A percentile compares a stretch with the other conserved stretches of the same genome.
phyloP scores from a whole-genome alignment of 202 grass and related monocot species.

The Elaeis oleifera region DNA sequence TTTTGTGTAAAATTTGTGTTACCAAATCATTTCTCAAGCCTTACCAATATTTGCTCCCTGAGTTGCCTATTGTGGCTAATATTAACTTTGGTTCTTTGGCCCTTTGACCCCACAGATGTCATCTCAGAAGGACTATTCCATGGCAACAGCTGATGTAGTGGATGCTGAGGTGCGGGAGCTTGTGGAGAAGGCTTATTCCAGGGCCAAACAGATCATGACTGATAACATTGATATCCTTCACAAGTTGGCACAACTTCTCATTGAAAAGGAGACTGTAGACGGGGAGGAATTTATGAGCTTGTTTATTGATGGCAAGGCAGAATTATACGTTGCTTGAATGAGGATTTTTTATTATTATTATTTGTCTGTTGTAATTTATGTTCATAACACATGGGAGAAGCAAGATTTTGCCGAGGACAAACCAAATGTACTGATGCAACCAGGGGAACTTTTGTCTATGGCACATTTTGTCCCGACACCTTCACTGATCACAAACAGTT shows the following conservation, averaged over 20 bases:
- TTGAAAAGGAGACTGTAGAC: constrained; percentile 94
- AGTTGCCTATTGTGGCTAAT: background rate
- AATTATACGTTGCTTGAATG: constrained; percentile 62
- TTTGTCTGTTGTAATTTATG: no score
- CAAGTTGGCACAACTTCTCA: constrained; percentile 79
- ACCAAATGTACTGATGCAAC: no score
- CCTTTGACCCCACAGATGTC: constrained; percentile 52
- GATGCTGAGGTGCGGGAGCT: constrained; percentile 89
- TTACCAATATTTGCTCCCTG: no score
- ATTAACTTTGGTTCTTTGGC: background rate
- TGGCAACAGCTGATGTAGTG: constrained; percentile 90
- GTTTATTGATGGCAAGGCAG: constrained; percentile 86
- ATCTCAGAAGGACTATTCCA: constrained; percentile 88
- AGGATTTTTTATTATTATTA: no score
- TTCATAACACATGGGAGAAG: no score
- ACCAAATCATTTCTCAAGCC: no score
- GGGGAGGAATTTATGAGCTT: constrained; percentile 98
- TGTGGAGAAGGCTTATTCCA: constrained; percentile 68
- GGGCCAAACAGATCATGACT: constrained; percentile 62
- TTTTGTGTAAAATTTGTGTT: no score
- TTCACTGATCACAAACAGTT: no score
- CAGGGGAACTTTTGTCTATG: no score
- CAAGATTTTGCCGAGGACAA: no score
- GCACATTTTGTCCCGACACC: no score
- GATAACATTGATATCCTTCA: constrained; percentile 86